These are phyloP conservation scores for Primulina eburnea DNA, from an alignment of 257 asterid genomes.

Conservation along the genomic window DNA sequence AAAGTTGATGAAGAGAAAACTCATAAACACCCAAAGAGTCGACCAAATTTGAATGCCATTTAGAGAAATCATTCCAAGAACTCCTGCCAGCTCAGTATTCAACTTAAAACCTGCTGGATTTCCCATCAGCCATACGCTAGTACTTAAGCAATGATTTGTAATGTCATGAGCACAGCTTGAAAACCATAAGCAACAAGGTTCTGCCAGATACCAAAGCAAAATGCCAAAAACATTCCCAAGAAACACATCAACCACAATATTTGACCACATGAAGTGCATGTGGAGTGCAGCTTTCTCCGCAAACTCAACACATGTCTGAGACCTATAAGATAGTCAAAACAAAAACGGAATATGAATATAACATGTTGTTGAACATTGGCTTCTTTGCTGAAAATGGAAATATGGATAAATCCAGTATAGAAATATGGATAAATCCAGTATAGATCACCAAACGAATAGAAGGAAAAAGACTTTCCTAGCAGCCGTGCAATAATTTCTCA, in stretches of 20 bases:
- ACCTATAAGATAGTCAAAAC: slow-evolving; percentile 42
- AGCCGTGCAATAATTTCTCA: slow-evolving; percentile 1
- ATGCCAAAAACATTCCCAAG: slow-evolving; percentile 76
- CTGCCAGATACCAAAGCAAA: slow-evolving; percentile 56
- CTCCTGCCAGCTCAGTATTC: slow-evolving; percentile 92
- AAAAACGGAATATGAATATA: slow-evolving; percentile 18
- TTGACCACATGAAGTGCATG: slow-evolving; percentile 78
- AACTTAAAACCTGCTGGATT: slow-evolving; percentile 98
- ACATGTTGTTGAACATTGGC: slow-evolving; percentile 9
- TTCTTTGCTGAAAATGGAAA: background rate
- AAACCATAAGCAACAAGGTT: slow-evolving; percentile 47
- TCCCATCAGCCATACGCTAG: slow-evolving; percentile 97
- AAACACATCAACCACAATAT: slow-evolving; percentile 64
- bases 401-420: background rate
- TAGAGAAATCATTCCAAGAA: slow-evolving; percentile 86
- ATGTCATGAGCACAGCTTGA: slow-evolving; percentile 54
- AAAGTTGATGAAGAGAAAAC: slow-evolving; percentile 50
- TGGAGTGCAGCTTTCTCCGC: slow-evolving; percentile 65
- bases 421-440: slow-evolving; percentile 2
- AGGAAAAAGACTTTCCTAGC: slow-evolving; percentile 2
- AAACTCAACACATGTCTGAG: slow-evolving; percentile 72
- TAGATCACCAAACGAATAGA: background rate
- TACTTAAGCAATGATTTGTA: slow-evolving; percentile 76
- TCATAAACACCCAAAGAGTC: slow-evolving; percentile 68
- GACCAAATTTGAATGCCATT: slow-evolving; percentile 92